Base-by-base conservation (phyloP, 352 stramenopile genomes). In the Globisporangium emineosum region DNA sequence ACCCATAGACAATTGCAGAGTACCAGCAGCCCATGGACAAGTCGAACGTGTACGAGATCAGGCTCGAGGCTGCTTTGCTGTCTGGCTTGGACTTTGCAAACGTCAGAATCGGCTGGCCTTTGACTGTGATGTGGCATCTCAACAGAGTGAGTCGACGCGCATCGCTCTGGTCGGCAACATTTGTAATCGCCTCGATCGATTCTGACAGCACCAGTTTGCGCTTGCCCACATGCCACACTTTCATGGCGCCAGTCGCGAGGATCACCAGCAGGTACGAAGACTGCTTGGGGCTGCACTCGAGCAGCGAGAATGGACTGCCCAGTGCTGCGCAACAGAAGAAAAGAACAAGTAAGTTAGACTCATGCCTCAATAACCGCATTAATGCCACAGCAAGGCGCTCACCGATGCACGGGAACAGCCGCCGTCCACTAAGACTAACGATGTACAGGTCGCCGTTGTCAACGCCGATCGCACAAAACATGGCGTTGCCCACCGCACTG, bases 1-100 rank as follows among this genome's bases (percentile, higher is more conserved):
- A 37, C 12, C 8, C 8, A 37, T 7, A 37, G 32, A 29, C 15
- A 51, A 15, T 32, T 2, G 30, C 12, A 27, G 57, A 70, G 25
- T 79, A 95, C 87, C 88, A 96, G 49, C 73, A 79, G 29, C 72
- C 62, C 86, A 96, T 93, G 42, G 51, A 69, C 9, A 65, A 56
- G 43, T 96, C 88, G 37, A 91, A 96, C 15, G 81, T 90, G 70
- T 89, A 96, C 40, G 86, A 93, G 30, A 92, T 64, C 45, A 96
- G 61, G 21, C 72, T 88, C 5, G 83, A 89, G 1, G 63, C 77
- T 40, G 68, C 64, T 53, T 78, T 88, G 21, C 60, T 70, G 52
- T 89, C 73, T 8, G 71, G 50, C 35, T 78, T 86, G 3, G 81
- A 79, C 51, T 91, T 75, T 19, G 84, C 86, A 62, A 96, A 88